A percentile compares a stretch with the other conserved stretches of the same genome.
Conservation (phyloP, 495 filamentous ascomycete species). For the Cladorrhinum samala region DNA sequence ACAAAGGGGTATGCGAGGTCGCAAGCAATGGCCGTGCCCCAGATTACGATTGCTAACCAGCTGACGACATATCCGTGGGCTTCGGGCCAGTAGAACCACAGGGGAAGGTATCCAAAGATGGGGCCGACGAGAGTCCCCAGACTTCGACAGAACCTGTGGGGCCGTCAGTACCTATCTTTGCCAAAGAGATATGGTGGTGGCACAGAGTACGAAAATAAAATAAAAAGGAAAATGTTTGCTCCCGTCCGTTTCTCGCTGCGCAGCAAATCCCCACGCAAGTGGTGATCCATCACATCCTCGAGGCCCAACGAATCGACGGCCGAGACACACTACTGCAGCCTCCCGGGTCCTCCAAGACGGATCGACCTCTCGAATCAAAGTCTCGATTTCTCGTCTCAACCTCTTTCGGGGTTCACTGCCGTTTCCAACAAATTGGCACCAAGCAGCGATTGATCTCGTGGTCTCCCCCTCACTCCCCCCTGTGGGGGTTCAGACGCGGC, state of each 20-base stretch:
- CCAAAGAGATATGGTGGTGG: not conserved
- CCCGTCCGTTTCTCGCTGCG: not conserved
- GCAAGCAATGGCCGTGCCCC: constrained; percentile 25
- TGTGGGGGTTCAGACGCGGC: not conserved
- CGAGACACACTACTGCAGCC: no score
- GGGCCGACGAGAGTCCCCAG: constrained; percentile 34
- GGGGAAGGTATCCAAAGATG: constrained; percentile 22
- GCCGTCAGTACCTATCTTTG: not conserved
- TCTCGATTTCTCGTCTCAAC: not conserved
- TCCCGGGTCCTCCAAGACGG: not conserved
- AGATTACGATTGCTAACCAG: constrained; percentile 31
- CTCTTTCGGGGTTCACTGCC: not conserved
- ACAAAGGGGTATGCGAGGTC: constrained; percentile 36
- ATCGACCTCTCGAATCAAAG: not conserved
- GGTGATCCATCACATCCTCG: not conserved
- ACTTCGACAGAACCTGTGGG: constrained; percentile 28
- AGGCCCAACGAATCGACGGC: no score
- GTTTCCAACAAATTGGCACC: no score
- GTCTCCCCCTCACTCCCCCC: no score
- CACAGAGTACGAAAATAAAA: not conserved
- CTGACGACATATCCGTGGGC: constrained; percentile 33
- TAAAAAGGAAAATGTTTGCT: not conserved
- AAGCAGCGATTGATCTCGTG: not conserved
- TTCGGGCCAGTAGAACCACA: constrained; percentile 39
- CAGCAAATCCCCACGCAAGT: not conserved